Evolutionary conservation across 2,329 filamentous ascomycete species (phyloP), one percentile per base, ranked within the genome.

Genomic region (Penicillium sp.): DNA sequence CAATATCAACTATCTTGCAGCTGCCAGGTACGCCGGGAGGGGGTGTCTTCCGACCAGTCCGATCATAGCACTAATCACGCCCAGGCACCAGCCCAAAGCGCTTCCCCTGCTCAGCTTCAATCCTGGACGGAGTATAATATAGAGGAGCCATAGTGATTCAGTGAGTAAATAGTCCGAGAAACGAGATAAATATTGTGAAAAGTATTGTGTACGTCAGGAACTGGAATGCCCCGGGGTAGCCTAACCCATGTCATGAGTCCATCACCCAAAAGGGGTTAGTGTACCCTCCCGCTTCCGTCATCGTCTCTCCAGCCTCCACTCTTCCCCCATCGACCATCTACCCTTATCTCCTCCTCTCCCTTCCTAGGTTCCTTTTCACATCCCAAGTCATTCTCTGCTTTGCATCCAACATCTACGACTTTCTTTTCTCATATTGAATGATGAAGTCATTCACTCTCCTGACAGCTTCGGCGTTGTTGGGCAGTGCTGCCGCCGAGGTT

Each of bases 361-460:
- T 57, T 60, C 57, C 29, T 10, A 21, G 36, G 10, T 39, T 39
- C 36, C 36, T 39, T 39, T n/a, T 39, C 10, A 39, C 21, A 33
- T 33, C 31, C 11, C 31, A 49, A 27, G 43, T 60, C 66, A 59
- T 56, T 61, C 63, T 51, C 53, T 60, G 64, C 53, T 61, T 57
- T 57, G 47, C 38, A 33, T 33, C 31, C 39, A 54, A 47, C 59
- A 53, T 54, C 53, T 49, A 60, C 51, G 57, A 9, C 58, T 59
- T 57, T 61, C 60, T 60, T 66, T 65, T 59, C 50, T 61, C 65
- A 75, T 60, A 77, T 44, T 50, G 23, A 39, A 57, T 41, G 25
- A 97, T 97, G 93, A 97, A 95, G 88, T 87, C 87, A 77, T 82
- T 87, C 79, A 81, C 92, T 72, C 78, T 96, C 73, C 82, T 91